These are phyloP conservation scores for Coniosporium tulheliwenetii DNA, from an alignment of 2,329 filamentous ascomycete species.

Conservation along the genomic window DNA sequence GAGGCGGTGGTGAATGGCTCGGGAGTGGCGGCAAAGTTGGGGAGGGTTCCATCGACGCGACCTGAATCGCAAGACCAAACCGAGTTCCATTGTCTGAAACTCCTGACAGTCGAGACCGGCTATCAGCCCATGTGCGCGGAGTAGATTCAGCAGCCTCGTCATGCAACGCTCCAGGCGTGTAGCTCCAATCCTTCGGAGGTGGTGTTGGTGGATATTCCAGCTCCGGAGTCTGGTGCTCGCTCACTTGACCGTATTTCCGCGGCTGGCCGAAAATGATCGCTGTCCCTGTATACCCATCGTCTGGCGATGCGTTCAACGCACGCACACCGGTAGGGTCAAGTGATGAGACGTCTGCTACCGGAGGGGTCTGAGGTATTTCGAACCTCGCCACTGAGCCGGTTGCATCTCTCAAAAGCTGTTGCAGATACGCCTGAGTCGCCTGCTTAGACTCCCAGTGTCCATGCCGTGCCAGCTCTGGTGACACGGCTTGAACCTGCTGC, in stretches of 20 bases:
- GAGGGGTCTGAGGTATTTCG: too few species aligned
- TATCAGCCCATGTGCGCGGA: too few species aligned
- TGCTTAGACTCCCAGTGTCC: slow-evolving; percentile 38
- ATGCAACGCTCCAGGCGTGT: slow-evolving; percentile 12
- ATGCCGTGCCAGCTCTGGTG: slow-evolving; percentile 36
- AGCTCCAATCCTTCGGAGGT: slow-evolving; percentile 26
- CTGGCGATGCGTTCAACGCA: slow-evolving; percentile 5
- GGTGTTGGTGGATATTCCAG: slow-evolving; percentile 21
- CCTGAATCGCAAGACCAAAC: slow-evolving; percentile 29
- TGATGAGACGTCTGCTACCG: too few species aligned
- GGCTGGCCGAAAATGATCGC: slow-evolving; percentile 18
- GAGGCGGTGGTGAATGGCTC: slow-evolving; percentile 30
- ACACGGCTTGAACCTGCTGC: slow-evolving; percentile 27
- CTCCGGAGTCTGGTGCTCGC: slow-evolving; percentile 8
- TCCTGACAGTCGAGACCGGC: too few species aligned
- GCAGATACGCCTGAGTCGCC: slow-evolving; percentile 37
- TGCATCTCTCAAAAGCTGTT: slow-evolving; percentile 1
- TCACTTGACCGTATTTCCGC: too few species aligned
- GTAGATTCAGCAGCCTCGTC: too few species aligned
- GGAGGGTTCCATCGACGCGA: slow-evolving; percentile 14
- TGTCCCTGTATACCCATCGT: slow-evolving; percentile 15
- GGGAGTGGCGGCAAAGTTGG: slow-evolving; percentile 22
- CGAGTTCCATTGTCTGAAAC: slow-evolving; percentile 3
- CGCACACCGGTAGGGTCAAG: too few species aligned
- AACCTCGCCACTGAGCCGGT: neutral